Base-by-base conservation (phyloP, 2,329 filamentous ascomycete species). In the Scedosporium apiospermum region DNA sequence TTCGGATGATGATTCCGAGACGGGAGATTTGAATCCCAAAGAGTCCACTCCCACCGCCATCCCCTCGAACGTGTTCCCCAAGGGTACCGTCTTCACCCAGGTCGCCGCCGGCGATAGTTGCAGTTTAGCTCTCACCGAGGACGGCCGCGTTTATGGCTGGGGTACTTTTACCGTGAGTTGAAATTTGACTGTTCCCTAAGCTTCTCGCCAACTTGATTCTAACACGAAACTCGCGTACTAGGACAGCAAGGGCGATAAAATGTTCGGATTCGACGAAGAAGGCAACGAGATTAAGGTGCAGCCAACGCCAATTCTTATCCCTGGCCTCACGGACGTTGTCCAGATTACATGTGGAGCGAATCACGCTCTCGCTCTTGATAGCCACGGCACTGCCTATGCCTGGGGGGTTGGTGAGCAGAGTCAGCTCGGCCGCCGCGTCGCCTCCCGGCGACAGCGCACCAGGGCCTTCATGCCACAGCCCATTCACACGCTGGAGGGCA, bases 141-240 rank as follows among this genome's bases (percentile, higher is more conserved):
- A 89, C 64, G 90, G 90, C 18, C 80, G 83, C 60, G 87, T 95
- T 34, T 95, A 91, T 69, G 90, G 90, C 64, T 95, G 90, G 89
- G 90, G 90, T 46, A 91, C 89, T 12, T 95, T 95, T 78, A 80
- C 89, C 67, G 63, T 64, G 53, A 55, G 63, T 61, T 23, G 12
- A 41, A 9, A 46, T 2, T 38, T 59, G 4, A 3, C 41, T 21
- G 3, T 16, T 34, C 18, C 16, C 26, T 12, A 38, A 18, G 14
- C 16, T 30, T 38, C 55, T 34, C 30, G 6, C 16, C 16, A 6
- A 34, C 58, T 46, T 26, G 23, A 27, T n/a, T 26, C 41, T 49
- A 6, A 49, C 41, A n/a, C 6, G 18, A 18, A 49, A 46, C 23
- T 3, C n/a, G 12, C 14, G 9, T 61, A 10, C 5, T 21, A 68